phyloP scores from a whole-genome alignment of 768 basidiomycete genomes.

The Porphyrellus cyaneotinctus region DNA sequence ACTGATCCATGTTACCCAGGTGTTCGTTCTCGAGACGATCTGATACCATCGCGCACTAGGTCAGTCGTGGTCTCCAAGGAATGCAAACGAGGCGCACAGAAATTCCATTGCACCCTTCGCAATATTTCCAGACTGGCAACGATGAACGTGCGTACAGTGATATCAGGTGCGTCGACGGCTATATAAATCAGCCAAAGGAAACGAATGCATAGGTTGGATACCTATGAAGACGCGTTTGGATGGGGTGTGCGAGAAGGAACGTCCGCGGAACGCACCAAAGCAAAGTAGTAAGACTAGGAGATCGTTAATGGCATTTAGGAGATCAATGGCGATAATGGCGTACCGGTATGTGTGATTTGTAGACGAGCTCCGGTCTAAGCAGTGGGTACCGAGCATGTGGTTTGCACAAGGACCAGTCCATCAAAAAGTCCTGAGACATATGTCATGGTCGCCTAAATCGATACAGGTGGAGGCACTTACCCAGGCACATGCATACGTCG shows the following conservation, averaged over 20 bases:
- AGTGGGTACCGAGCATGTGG: constrained; percentile 51
- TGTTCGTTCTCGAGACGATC: constrained; percentile 89
- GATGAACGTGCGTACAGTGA: constrained; percentile 60
- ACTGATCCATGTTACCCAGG: constrained; percentile 75
- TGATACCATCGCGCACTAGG: constrained; percentile 23
- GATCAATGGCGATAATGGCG: constrained; percentile 15
- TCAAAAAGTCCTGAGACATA: constrained; percentile 62
- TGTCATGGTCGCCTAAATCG: background rate
- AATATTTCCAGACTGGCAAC: constrained; percentile 70
- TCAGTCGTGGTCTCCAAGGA: background rate
- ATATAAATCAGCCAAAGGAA: constrained; percentile 87
- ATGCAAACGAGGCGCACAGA: constrained; percentile 49
- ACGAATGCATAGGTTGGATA: constrained; percentile 69
- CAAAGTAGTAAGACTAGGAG: constrained; percentile 68
- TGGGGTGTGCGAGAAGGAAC: background rate
- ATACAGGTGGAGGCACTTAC: constrained; percentile 38
- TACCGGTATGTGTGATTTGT: constrained; percentile 59
- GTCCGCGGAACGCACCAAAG: constrained; percentile 48
- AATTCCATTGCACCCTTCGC: constrained; percentile 88
- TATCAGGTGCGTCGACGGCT: constrained; percentile 44
- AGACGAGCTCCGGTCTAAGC: constrained; percentile 76
- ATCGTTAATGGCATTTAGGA: background rate
- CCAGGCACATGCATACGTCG: constrained; percentile 77
- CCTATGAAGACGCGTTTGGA: constrained; percentile 34
- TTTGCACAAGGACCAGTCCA: constrained; percentile 89